These are phyloP conservation scores for Musa schizocarpa DNA, from an alignment of 176 grass and related monocot species.

Conservation along the genomic window DNA sequence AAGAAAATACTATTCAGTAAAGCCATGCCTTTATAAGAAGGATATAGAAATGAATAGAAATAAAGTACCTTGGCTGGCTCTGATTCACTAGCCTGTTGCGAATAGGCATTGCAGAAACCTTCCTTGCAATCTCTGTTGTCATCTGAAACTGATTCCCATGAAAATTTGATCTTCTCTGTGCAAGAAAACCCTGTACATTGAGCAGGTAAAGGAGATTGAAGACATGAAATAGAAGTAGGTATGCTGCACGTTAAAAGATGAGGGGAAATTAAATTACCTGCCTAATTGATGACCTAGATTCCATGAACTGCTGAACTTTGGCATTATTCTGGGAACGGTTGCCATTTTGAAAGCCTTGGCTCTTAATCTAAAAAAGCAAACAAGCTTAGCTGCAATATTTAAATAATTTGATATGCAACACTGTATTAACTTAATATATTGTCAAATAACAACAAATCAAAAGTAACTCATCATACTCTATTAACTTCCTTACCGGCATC, in stretches of 20 bases:
- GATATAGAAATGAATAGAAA: background rate
- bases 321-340: constrained; percentile 31
- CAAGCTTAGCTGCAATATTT: background rate
- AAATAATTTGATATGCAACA: background rate
- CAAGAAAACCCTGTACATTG: constrained; percentile 55
- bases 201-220: background rate
- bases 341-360: constrained; percentile 43
- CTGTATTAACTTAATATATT: background rate
- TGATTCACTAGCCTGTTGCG: constrained; percentile 37
- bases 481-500: constrained; percentile 37
- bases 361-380: constrained; percentile 49
- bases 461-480: constrained; percentile 3
- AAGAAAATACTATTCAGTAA: constrained; percentile 1
- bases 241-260: background rate
- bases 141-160: constrained; percentile 46
- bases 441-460: background rate
- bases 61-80: constrained; percentile 69
- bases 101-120: constrained; percentile 48
- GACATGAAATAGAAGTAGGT: constrained; percentile 6
- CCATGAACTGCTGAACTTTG: constrained; percentile 50
- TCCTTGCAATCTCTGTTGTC: constrained; percentile 58
- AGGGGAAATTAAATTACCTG: constrained; percentile 26
- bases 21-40: background rate
- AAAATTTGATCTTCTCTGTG: constrained; percentile 73
- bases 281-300: constrained; percentile 73